Evolutionary conservation across 2,329 filamentous ascomycete species (phyloP), one percentile per base, ranked within the genome.

Genomic region (Calonectria pauciramosa): DNA sequence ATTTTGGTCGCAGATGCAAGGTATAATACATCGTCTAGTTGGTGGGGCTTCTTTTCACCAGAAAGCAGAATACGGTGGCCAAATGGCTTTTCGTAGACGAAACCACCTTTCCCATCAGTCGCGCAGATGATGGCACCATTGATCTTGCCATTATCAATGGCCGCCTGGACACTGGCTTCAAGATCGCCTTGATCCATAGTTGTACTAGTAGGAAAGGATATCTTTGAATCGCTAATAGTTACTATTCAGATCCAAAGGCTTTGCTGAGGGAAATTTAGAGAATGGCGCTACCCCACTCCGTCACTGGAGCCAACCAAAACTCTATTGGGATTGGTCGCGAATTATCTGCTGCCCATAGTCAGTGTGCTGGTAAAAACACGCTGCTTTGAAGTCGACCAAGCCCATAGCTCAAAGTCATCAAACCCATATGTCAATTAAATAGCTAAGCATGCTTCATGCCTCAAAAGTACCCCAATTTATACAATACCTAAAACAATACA

Each of bases 1-100:
- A 92, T 81, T 73, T 88, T 88, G 32, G 83, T 86, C 3, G 81
- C 83, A 4, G 84, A 87, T 3, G 84, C 85, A 0, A 87, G 74
- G 60, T 74, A 86, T 10, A 86, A 65, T 5, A 86, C 79, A 47
- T 85, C 82, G 71, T 87, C 86, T 1, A 84, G 74, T 30, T 81
- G 78, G 18, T 86, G 84, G 0, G 86, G 84, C 0, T 71, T 73
- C 52, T 85, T 86, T 59, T 88, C 84, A 2, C 84, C 84, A 0
- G 86, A 86, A 0, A 87, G 77, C 2, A 88, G 80, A 8, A 82
- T 87, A 20, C 87, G 84, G 28, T 85, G 67, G 0, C 88, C 88
- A 0, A 88, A 44, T 0, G 84, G 77, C 60, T 83, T 84, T 66
- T 86, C 80, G 78, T 88, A 88, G 23, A 80, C 72, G 70, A 89